phyloP scores from a whole-genome alignment of 2,329 filamentous ascomycete genomes.

The Nemania sp. region DNA sequence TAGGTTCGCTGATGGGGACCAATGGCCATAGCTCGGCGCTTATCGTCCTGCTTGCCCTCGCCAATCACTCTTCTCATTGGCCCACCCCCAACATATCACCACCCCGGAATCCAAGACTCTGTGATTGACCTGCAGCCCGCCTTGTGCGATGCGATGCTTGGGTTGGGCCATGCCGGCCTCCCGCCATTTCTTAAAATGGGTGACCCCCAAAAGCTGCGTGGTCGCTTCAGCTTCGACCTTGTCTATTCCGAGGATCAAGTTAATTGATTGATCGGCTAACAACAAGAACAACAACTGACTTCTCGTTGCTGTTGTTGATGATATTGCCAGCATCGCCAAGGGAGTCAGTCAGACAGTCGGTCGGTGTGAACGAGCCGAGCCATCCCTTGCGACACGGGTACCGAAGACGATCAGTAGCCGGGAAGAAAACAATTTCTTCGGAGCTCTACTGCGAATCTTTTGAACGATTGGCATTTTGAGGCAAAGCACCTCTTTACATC shows the following conservation, averaged over 20 bases:
- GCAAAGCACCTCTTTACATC: conserved; percentile 2
- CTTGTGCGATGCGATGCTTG: conserved; percentile 30
- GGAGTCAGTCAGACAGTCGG: conserved; percentile 35
- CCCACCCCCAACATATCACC: conserved; percentile 45
- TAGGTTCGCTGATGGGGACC: conserved; percentile 21
- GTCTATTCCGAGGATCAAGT: conserved; percentile 22
- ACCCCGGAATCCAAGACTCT: conserved; percentile 40
- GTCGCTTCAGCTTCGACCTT: conserved; percentile 32
- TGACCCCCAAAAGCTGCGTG: conserved; percentile 33
- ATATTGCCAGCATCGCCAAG: conserved; percentile 19
- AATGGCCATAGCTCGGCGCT: conserved; percentile 47
- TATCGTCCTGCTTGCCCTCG: conserved; percentile 43
- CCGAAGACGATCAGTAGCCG: conserved; percentile 8
- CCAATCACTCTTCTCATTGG: conserved; percentile 47
- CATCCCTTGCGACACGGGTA: conserved; percentile 23
- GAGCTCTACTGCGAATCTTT: conserved; percentile 35
- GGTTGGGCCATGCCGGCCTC: conserved; percentile 33
- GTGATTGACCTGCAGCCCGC: conserved; percentile 51
- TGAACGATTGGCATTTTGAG: conserved; percentile 16
- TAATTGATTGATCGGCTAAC: conserved; percentile 4
- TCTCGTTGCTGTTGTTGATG: conserved; percentile 15
- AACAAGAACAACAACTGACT: background rate
- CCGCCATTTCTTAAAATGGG: conserved; percentile 44
- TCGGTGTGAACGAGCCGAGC: conserved; percentile 43
- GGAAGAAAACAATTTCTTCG: conserved; percentile 27